Evolutionary conservation across 1,284 basidiomycete species (phyloP).

Genomic region (Ceratobasidium sp.): DNA sequence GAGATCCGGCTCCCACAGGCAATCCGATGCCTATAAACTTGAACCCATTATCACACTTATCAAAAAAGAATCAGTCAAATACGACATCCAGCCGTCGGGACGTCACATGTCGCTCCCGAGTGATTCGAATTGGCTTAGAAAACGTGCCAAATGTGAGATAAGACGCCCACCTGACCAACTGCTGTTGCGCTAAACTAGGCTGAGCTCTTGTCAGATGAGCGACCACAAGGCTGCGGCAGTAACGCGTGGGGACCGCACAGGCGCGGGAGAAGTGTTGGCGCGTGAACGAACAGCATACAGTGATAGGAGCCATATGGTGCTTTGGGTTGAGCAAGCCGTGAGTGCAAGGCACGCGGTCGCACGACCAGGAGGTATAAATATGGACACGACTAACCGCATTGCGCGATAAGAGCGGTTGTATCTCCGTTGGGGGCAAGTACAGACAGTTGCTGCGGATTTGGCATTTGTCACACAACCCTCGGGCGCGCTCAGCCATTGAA

Average conservation of each 20-base stretch:
- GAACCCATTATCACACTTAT: background rate
- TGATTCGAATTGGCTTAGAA: constrained; percentile 41
- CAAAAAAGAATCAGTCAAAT: constrained; percentile 30
- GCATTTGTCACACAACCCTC: constrained; percentile 9
- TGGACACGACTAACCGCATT: background rate
- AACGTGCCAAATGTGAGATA: constrained; percentile 39
- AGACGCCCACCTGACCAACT: constrained; percentile 36
- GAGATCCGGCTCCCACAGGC: constrained; percentile 12
- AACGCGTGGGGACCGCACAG: background rate
- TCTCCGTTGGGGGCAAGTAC: constrained; percentile 5
- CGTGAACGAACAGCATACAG: background rate
- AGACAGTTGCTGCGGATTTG: constrained; percentile 33
- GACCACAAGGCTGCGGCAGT: background rate
- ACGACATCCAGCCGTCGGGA: constrained; percentile 40
- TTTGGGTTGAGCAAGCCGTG: background rate
- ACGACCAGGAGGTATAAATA: constrained; percentile 8
- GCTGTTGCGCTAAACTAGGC: constrained; percentile 4
- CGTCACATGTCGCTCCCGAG: constrained; percentile 31
- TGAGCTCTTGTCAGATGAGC: constrained; percentile 34
- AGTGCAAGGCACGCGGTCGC: background rate
- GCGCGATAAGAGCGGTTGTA: constrained; percentile 10
- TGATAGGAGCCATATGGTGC: constrained; percentile 22
- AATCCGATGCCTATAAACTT: constrained; percentile 35
- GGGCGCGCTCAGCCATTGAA: background rate
- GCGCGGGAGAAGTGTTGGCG: background rate